Percentiles rank a stretch among this genome's conserved stretches.
These are phyloP conservation scores for Aristolochia contorta DNA, from an alignment of 164 flowering plant genomes.

Conservation along the genomic window DNA sequence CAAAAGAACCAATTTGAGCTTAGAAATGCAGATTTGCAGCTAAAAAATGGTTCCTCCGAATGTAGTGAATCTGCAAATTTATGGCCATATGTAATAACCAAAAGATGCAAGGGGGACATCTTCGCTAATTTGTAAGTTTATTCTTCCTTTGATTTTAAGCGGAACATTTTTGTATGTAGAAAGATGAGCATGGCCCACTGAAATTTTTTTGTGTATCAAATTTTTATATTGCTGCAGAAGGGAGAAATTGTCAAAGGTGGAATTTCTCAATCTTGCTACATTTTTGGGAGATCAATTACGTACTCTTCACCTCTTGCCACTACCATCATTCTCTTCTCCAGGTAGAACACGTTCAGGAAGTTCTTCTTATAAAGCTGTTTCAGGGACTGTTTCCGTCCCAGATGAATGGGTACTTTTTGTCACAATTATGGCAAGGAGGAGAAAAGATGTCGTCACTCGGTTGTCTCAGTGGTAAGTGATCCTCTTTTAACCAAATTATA, in stretches of 20 bases:
- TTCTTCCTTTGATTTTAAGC: background rate
- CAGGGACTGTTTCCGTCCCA: conserved; percentile 26
- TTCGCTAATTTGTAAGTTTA: conserved; percentile 70
- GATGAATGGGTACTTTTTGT: conserved; percentile 48
- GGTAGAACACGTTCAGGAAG: conserved; percentile 2
- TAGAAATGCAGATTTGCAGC: conserved; percentile 27
- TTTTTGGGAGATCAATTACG: conserved; percentile 79
- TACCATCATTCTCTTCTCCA: conserved; percentile 28
- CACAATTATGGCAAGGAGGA: conserved; percentile 37
- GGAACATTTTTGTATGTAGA: background rate
- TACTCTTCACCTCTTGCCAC: conserved; percentile 66
- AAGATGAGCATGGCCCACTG: background rate
- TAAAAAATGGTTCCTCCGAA: conserved; percentile 16
- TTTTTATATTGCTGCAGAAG: conserved; percentile 43
- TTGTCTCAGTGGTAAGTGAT: conserved; percentile 60
- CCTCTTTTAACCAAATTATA: background rate
- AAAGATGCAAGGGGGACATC: conserved; percentile 74
- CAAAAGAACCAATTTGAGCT: conserved; percentile 52
- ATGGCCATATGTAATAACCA: conserved; percentile 81
- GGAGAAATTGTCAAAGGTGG: conserved; percentile 49
- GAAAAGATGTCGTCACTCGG: conserved; percentile 37
- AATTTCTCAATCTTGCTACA: conserved; percentile 51
- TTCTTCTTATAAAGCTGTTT: conserved; percentile 10
- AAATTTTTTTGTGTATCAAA: no score
- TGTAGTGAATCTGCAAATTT: conserved; percentile 23